Evolutionary conservation across 202 grass and related monocot genomes (phyloP), one percentile per base, ranked within the genome.

Genomic region (Zoysia matrella): DNA sequence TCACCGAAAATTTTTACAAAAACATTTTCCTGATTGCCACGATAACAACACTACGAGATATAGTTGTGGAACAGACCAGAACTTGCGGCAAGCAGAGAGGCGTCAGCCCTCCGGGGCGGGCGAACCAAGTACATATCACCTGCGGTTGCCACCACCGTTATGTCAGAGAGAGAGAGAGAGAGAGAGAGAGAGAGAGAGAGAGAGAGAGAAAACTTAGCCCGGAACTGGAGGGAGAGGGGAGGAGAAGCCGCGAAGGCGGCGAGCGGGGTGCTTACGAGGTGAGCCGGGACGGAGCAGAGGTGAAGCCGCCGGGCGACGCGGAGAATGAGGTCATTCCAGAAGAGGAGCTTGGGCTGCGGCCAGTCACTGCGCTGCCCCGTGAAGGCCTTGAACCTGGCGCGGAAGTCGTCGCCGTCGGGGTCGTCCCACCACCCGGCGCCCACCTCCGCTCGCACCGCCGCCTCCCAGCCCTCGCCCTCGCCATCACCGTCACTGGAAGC

Each of bases 351-450:
- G 65, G 87, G 77, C 39, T 88, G 77, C n/a, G 92, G 80, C 91
- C 96, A 99, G 82, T 95, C 91, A 49, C 92, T 7, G 46, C 91
- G 81, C 85, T 99, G 91, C 47, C 92, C 96, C 80, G 90, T 95
- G 85, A 98, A 91, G 48, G 91, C 92, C 71, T 98, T 98, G 86
- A 98, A 91, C 88, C n/a, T 82, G 79, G 83, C 68, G 53, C 87
- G 95, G 73, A 76, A 83, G 46, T 71, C 86, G 47, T 2, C 76
- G 72, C 69, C 40, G 69, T 89, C 92, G 55, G 73, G 82, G 70
- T 92, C 85, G 50, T 93, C 85, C 92, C 96, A 99, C 83, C 78
- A 86, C 22, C 52, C 72, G 36, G 10, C 61, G 5, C 74, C 85
- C 69, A 89, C 82, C 74, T 92, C 91, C 16, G 61, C 83, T 16